Percentiles rank a stretch among this genome's conserved stretches.
Conservation (phyloP, 1,139 yeast species). For the Sugiyamaella pinicola region DNA sequence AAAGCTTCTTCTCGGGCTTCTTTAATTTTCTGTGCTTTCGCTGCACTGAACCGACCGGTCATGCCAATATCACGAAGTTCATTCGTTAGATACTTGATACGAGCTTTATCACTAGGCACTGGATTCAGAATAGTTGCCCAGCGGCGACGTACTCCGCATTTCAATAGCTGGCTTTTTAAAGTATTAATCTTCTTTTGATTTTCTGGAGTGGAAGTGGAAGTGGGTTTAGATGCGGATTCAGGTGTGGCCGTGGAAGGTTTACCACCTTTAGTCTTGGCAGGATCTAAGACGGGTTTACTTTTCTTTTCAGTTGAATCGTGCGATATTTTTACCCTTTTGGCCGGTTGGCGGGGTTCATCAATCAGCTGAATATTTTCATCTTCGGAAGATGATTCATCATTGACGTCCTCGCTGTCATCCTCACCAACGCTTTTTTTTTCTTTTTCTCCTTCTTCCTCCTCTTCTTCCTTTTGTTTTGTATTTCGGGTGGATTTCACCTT, state of each 20-base stretch:
- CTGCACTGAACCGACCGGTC: conserved; percentile 36
- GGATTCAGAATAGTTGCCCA: conserved; percentile 35
- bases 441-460: background rate
- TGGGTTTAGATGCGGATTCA: conserved; percentile 7
- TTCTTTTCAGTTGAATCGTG: conserved; percentile 13
- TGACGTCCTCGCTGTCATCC: background rate
- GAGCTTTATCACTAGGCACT: conserved; percentile 28
- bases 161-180: conserved; percentile 33
- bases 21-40: conserved; percentile 44
- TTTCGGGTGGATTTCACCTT: too few relatives aligned
- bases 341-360: conserved; percentile 9
- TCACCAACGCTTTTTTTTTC: background rate
- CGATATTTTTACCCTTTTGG: background rate
- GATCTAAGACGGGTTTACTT: background rate
- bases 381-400: conserved; percentile 10
- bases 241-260: too few relatives aligned
- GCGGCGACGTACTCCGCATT: conserved; percentile 37
- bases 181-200: conserved; percentile 29
- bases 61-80: conserved; percentile 34
- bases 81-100: conserved; percentile 30
- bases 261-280: too few relatives aligned
- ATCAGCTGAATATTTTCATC: conserved; percentile 13
- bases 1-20: conserved; percentile 45
- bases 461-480: background rate
- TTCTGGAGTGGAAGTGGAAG: conserved; percentile 15